Percentiles rank a stretch among this genome's conserved stretches.
phyloP scores from a whole-genome alignment of 345 rosid species.

The Gossypium raimondii region DNA sequence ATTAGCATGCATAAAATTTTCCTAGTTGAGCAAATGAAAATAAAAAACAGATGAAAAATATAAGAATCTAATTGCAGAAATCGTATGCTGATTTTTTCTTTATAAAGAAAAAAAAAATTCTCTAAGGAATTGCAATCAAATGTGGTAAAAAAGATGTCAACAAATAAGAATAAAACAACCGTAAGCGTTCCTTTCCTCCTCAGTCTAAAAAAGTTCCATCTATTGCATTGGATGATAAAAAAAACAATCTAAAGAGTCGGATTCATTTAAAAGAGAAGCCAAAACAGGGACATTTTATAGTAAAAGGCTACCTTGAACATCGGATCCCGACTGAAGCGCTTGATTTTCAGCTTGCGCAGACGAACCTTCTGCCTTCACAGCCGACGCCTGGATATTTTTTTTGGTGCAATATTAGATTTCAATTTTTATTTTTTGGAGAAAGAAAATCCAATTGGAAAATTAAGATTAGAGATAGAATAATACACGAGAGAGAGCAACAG shows the following conservation, averaged over 20 bases:
- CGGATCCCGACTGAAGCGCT: constrained; percentile 31
- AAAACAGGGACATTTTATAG: not conserved
- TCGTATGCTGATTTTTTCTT: not conserved
- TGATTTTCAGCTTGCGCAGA: constrained; percentile 36
- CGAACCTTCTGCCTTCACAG: constrained; percentile 53
- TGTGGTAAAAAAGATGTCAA: not conserved
- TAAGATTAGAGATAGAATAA: not conserved
- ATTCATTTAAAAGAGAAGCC: not conserved
- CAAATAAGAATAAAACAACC: not conserved
- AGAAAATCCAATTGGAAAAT: not conserved
- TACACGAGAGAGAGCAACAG: constrained; percentile 55
- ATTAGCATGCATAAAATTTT: not conserved
- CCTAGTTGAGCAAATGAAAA: not conserved
- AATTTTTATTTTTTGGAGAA: not conserved
- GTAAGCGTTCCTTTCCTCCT: not conserved
- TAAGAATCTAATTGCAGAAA: not conserved
- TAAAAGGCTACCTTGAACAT: constrained; percentile 33
- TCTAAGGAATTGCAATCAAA: not conserved
- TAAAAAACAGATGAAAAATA: not conserved
- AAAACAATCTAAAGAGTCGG: not conserved
- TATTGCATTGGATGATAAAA: not conserved
- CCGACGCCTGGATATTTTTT: constrained; percentile 32
- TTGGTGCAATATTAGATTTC: not conserved
- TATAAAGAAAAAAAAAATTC: not conserved
- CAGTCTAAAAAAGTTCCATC: constrained; percentile 1